Percentiles rank a stretch among this genome's conserved stretches.
phyloP scores from a whole-genome alignment of 2,329 filamentous ascomycete species.

The Colletotrichum limetticola region DNA sequence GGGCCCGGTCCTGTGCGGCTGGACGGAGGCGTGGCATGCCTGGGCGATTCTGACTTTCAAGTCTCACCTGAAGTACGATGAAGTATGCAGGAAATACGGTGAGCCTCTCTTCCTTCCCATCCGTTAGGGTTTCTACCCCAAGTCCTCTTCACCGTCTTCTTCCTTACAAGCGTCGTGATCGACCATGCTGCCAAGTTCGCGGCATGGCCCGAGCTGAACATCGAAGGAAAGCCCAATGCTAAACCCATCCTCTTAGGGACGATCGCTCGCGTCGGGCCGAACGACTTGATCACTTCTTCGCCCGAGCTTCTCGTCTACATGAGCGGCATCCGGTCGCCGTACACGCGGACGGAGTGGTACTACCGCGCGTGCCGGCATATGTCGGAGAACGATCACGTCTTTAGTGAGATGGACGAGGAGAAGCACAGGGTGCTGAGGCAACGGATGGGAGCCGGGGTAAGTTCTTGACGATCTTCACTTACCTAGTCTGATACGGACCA shows the following conservation, averaged over 20 bases:
- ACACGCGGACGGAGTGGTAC: constrained; percentile 46
- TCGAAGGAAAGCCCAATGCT: background rate
- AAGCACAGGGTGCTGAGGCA: constrained; percentile 50
- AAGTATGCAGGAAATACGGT: constrained; percentile 29
- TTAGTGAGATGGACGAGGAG: constrained; percentile 47
- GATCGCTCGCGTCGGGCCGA: constrained; percentile 54
- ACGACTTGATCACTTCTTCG: constrained; percentile 52
- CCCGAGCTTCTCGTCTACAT: constrained; percentile 46
- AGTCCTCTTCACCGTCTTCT: background rate
- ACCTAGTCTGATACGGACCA: background rate
- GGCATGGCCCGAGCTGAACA: background rate
- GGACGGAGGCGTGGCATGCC: constrained; percentile 20
- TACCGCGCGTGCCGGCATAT: constrained; percentile 50
- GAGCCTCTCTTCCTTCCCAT: background rate
- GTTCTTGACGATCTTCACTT: background rate
- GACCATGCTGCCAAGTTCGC: background rate
- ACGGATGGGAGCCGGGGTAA: constrained; percentile 52
- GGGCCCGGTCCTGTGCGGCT: constrained; percentile 12
- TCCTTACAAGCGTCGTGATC: no score
- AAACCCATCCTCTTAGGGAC: constrained; percentile 37
- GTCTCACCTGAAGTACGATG: constrained; percentile 30
- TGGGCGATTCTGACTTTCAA: constrained; percentile 26
- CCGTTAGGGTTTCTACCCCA: background rate
- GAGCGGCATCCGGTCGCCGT: constrained; percentile 47
- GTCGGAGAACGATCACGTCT: constrained; percentile 48